These are phyloP conservation scores for Teunomyces gatunensis DNA, from an alignment of 805 yeast genomes.

Conservation along the genomic window DNA sequence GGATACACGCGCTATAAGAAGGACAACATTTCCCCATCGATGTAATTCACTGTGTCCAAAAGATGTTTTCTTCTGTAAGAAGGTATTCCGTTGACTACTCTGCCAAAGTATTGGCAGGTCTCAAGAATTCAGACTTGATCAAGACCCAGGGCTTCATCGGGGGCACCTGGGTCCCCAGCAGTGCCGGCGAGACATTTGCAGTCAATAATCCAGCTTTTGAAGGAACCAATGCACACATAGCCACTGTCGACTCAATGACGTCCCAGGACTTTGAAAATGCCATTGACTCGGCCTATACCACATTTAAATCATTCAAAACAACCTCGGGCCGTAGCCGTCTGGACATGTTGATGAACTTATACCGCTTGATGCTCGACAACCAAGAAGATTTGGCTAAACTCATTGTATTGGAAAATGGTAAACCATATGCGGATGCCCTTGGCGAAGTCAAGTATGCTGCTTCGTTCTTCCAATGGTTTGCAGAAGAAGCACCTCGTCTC, in stretches of 20 bases:
- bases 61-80: background rate
- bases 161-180: conserved; percentile 66
- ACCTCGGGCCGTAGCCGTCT: conserved; percentile 59
- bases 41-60: background rate
- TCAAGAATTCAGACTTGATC: conserved; percentile 51
- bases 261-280: conserved; percentile 53
- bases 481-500: conserved; percentile 75
- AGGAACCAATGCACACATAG: conserved; percentile 15
- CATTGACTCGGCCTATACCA: conserved; percentile 49
- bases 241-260: conserved; percentile 55
- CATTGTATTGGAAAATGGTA: conserved; percentile 72
- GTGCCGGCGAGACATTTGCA: conserved; percentile 47
- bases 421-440: conserved; percentile 64
- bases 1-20: background rate
- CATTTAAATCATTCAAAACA: conserved; percentile 52
- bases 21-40: background rate
- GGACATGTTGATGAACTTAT: conserved; percentile 49
- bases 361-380: conserved; percentile 53
- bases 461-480: conserved; percentile 84
- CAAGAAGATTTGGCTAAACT: conserved; percentile 63
- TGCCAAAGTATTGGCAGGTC: conserved; percentile 10
- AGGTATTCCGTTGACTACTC: conserved; percentile 5
- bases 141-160: conserved; percentile 63
- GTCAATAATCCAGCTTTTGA: conserved; percentile 74
- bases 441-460: conserved; percentile 71